Base-by-base conservation (phyloP, 163 green algal species). In the Scenedesmus sp. region DNA sequence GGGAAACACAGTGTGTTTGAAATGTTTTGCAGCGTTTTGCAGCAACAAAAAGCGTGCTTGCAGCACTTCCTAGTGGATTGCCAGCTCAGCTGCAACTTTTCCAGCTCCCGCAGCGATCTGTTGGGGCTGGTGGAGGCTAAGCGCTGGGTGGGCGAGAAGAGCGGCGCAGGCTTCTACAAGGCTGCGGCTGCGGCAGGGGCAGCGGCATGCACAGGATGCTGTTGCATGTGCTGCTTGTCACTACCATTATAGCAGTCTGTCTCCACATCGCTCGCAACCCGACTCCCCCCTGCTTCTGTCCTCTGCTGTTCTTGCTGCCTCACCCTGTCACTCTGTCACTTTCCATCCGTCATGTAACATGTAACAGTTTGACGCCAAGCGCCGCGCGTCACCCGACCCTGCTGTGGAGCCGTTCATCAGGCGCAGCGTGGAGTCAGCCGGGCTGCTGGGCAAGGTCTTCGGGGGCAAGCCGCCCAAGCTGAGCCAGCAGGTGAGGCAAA, bases 391-490 rank as follows among this genome's bases (percentile, higher is more conserved):
- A 1, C 96, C 96, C 46, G 95, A 98, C 93, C 94, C 96, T 1
- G 94, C 96, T 12, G 88, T 99, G 16, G 93, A 93, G 18, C 92
- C 94, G 0, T 93, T 99, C 77, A 86, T 99, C 57, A 93, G 95
- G 88, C 89, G 93, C 84, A 94, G 93, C 1, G 84, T 95, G 34
- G 89, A 94, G 74, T 88, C 88, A 4, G 94, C 96, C 1, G 93
- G 83, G 46, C 91, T 97, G 77, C 90, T 95, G 67, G 67, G 56
- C 15, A 88, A 93, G 85, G 90, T 94, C 64, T 90, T 86, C 56
- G 83, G 66, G 7, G 90, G 79, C 76, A 94, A 94, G 83, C 90
- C 94, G 26, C 93, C 92, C 15, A 92, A 94, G 26, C 66, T 96
- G 74, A 92, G 54, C n/a, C 90, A 94, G 82, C 87, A 91, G 87